Evolutionary conservation across 202 grass and related monocot genomes (phyloP).

Genomic region (Alloteropsis angusta): DNA sequence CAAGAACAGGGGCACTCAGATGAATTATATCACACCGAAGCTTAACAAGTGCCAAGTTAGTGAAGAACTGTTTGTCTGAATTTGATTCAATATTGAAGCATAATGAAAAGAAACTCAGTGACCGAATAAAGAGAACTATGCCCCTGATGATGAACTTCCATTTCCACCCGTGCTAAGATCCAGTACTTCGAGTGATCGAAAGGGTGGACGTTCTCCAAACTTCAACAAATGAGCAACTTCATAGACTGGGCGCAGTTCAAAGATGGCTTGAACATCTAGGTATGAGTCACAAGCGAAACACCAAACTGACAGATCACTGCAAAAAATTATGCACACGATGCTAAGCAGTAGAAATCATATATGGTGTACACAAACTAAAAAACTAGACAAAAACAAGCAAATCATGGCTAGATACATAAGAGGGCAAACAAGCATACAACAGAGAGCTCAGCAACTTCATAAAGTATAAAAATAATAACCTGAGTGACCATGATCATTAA

Average conservation of each 20-base stretch:
- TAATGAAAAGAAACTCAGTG: constrained; percentile 15
- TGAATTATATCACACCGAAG: neutral
- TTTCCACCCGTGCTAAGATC: constrained; percentile 26
- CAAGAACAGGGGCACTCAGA: no score
- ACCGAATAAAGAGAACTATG: constrained; percentile 13
- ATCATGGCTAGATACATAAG: neutral
- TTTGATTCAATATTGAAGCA: neutral
- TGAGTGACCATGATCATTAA: neutral
- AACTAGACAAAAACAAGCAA: neutral
- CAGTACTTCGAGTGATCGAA: constrained; percentile 45
- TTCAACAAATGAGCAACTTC: constrained; percentile 86
- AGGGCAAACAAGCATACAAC: neutral
- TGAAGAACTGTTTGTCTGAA: neutral
- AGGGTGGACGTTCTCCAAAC: constrained; percentile 70
- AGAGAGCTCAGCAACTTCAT: neutral
- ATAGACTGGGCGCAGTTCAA: constrained; percentile 63
- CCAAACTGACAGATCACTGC: constrained; percentile 90
- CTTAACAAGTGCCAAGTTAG: constrained; percentile 21
- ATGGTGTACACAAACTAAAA: neutral
- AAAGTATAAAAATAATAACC: neutral
- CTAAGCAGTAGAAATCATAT: constrained; percentile 5
- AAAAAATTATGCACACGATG: constrained; percentile 18
- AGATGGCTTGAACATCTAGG: constrained; percentile 80
- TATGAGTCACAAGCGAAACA: constrained; percentile 88
- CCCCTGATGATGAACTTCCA: constrained; percentile 31